A percentile compares a stretch with the other conserved stretches of the same genome.
Conservation (phyloP, 176 grass and related monocot genomes). For the Oryza officinalis region DNA sequence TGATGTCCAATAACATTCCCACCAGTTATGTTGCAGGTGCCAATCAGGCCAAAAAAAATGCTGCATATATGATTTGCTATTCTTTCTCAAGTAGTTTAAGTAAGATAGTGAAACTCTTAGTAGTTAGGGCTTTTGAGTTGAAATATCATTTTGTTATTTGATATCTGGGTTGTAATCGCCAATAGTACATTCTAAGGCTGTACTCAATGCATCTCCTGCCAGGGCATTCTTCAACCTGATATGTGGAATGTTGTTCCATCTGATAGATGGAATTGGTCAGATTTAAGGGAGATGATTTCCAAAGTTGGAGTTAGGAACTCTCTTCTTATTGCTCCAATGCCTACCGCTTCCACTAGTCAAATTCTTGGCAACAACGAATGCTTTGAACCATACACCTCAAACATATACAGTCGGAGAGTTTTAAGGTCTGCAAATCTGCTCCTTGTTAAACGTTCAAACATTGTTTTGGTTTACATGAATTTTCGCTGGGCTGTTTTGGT, state of each 20-base stretch:
- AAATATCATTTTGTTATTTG: background rate
- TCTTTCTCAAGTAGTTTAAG: background rate
- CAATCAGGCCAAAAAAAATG: background rate
- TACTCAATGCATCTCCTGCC: slow-evolving; percentile 13
- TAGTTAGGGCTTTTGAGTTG: background rate
- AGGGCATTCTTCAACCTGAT: slow-evolving; percentile 83
- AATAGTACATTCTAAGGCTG: background rate
- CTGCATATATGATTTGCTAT: slow-evolving; percentile 2
- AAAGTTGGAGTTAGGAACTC: slow-evolving; percentile 81
- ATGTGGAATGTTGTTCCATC: slow-evolving; percentile 80
- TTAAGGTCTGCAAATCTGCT: slow-evolving; percentile 53
- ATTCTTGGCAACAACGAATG: slow-evolving; percentile 98
- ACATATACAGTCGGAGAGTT: slow-evolving; percentile 80
- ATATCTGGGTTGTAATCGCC: background rate
- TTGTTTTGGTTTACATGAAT: background rate
- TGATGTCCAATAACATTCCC: background rate
- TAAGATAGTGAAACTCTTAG: background rate
- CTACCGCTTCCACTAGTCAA: slow-evolving; percentile 95
- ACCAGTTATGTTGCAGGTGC: background rate
- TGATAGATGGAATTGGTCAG: slow-evolving; percentile 71
- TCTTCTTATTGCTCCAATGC: slow-evolving; percentile 95
- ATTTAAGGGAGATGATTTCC: slow-evolving; percentile 53
- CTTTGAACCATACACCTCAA: slow-evolving; percentile 84
- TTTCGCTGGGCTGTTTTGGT: background rate
- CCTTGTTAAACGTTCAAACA: background rate